Percentiles rank a stretch among this genome's conserved stretches.
phyloP scores from a whole-genome alignment of 306 rosid genomes.

The Castanopsis chinensis region DNA sequence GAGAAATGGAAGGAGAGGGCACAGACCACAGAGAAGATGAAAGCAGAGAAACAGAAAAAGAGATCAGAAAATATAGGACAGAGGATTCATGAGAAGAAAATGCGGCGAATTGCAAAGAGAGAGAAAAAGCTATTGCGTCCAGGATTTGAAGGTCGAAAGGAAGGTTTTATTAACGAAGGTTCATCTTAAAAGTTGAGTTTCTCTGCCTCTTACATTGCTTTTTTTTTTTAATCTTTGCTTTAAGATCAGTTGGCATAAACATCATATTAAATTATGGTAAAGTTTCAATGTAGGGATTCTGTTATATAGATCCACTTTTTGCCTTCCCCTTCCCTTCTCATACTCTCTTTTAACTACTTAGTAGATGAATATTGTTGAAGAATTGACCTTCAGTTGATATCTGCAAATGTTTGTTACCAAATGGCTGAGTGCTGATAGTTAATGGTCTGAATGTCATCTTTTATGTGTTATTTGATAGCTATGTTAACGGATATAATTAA shows the following conservation, averaged over 20 bases:
- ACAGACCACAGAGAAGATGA: slow-evolving; percentile 62
- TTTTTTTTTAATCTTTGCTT: background rate
- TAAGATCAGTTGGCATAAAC: background rate
- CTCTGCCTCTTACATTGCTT: background rate
- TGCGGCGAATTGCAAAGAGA: slow-evolving; percentile 66
- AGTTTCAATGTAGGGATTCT: background rate
- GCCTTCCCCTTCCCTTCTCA: background rate
- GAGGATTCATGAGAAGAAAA: slow-evolving; percentile 67
- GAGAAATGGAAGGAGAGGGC: slow-evolving; percentile 76
- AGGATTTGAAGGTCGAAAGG: slow-evolving; percentile 88
- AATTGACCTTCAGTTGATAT: background rate
- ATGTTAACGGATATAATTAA: too few species aligned
- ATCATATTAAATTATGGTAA: background rate
- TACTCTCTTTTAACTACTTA: background rate
- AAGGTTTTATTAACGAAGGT: slow-evolving; percentile 56
- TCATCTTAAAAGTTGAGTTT: slow-evolving; percentile 11
- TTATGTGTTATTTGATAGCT: background rate
- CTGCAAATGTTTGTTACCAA: slow-evolving; percentile 2
- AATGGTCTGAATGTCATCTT: background rate
- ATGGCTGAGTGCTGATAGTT: background rate
- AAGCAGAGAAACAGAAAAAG: slow-evolving; percentile 66
- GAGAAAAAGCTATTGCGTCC: slow-evolving; percentile 91
- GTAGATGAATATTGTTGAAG: background rate
- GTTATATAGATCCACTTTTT: background rate
- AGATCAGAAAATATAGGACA: slow-evolving; percentile 69